Evolutionary conservation across 2,329 filamentous ascomycete species (phyloP), one percentile per base, ranked within the genome.

Genomic region (Blastomyces gilchristii): DNA sequence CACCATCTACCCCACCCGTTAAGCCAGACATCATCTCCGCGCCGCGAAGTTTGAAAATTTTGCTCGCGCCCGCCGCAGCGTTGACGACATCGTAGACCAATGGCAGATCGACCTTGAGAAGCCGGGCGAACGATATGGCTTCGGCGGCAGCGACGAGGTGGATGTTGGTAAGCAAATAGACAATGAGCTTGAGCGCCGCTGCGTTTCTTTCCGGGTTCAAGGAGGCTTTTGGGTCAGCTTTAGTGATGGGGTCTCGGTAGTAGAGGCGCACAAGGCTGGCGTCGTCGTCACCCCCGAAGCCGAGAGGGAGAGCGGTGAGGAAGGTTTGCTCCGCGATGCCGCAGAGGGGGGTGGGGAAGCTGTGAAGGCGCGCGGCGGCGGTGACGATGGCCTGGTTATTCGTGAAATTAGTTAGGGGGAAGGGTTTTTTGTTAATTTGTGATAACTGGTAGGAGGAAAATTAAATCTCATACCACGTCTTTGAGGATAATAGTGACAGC

Each of bases 261-360:
- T 84, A 85, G 59, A 84, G 76, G 61, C 82, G 81, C 18, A 85
- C 81, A 68, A 84, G 76, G 14, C 80, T 78, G 1, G 82, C 81
- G 66, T 85, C 83, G 66, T 85, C 83, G 60, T 82, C 75, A 14
- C 77, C 70, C 0, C 81, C 78, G 66, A 78, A 85, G 11, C 86
- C 87, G 50, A 82, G 81, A 31, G 82, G 77, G 8, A 88, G 72
- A 16, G 81, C 84, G 37, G 82, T 74, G 62, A 87, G 81, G 70
- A 87, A 88, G 37, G 83, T 79, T 71, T 88, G 85, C 73, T 89
- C 87, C 12, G 86, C 85, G 0, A 81, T 79, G 47, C 80, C 81
- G 62, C 82, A 83, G 70, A 90, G 81, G 0, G 84, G 84, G 0
- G 81, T 81, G 0, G 85, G 81, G 71, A 87, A 88, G 37, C 78